Conservation (phyloP, 169 alveolate genomes). For the Plasmodium vinckei region DNA sequence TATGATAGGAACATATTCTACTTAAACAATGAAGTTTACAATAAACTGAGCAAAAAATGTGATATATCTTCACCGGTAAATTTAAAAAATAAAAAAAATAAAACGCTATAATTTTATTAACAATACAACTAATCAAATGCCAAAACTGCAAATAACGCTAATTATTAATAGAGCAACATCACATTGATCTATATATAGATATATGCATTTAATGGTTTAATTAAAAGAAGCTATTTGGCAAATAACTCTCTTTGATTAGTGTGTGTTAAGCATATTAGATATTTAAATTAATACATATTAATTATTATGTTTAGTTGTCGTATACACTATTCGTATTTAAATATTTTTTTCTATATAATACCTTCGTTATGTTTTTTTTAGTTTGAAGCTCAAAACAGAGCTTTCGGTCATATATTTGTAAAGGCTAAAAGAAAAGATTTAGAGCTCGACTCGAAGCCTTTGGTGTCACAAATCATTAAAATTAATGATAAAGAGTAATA, state of each 20-base stretch:
- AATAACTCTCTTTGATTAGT: too few species aligned
- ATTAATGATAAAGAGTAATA: slow-evolving; percentile 50
- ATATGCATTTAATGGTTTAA: too few species aligned
- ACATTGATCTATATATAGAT: too few species aligned
- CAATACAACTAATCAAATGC: too few species aligned
- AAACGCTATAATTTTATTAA: too few species aligned
- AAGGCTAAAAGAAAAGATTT: slow-evolving; percentile 74
- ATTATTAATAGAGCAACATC: too few species aligned
- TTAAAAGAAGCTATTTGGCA: too few species aligned
- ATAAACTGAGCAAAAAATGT: slow-evolving; percentile 46
- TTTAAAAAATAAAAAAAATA: background rate
- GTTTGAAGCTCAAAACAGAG: slow-evolving; percentile 77
- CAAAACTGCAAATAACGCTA: too few species aligned
- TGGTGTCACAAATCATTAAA: slow-evolving; percentile 69
- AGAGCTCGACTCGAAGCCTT: slow-evolving; percentile 54
- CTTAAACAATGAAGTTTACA: slow-evolving; percentile 72
- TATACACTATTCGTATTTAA: background rate
- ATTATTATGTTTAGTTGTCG: too few species aligned
- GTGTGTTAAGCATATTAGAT: too few species aligned
- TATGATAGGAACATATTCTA: slow-evolving; percentile 74
- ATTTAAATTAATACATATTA: too few species aligned
- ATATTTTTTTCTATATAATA: background rate
- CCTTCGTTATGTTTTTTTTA: slow-evolving; percentile 4
- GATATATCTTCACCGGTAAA: slow-evolving; percentile 76
- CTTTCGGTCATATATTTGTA: slow-evolving; percentile 49